Conservation (phyloP, 371 early-diverging fungal species). For the Rhizopus sp. region DNA sequence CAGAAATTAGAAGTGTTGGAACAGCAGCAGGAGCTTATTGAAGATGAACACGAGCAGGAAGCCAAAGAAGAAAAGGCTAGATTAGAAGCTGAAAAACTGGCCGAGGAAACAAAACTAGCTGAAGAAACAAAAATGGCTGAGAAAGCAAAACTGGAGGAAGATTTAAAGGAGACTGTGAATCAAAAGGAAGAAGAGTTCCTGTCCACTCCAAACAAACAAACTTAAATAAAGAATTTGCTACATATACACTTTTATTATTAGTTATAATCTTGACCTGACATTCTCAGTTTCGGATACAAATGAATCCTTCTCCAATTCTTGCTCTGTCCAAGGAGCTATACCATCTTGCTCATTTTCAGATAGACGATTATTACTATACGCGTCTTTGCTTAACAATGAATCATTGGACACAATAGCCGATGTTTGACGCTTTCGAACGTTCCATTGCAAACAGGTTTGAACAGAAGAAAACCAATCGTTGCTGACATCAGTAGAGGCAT, state of each 20-base stretch:
- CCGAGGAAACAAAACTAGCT: too few relatives aligned
- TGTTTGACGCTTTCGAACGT: constrained; percentile 78
- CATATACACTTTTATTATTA: not conserved
- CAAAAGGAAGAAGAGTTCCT: too few relatives aligned
- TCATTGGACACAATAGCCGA: constrained; percentile 20
- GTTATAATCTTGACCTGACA: not conserved
- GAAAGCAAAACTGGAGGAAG: too few relatives aligned
- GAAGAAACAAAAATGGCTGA: too few relatives aligned
- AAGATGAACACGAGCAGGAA: constrained; percentile 83
- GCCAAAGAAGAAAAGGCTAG: constrained; percentile 56
- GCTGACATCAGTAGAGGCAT: constrained; percentile 48
- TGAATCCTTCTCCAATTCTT: constrained; percentile 18
- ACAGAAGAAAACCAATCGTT: constrained; percentile 85
- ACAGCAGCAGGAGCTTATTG: constrained; percentile 95
- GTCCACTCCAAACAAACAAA: too few relatives aligned
- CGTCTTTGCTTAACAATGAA: not conserved
- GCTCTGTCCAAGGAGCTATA: constrained; percentile 28
- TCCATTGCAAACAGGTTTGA: constrained; percentile 81
- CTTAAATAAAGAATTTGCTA: too few relatives aligned
- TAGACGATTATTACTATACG: not conserved
- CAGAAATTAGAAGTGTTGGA: constrained; percentile 92
- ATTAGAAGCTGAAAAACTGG: too few relatives aligned
- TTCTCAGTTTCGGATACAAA: not conserved
- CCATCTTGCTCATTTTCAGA: constrained; percentile 17
- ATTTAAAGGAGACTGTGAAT: too few relatives aligned